Evolutionary conservation across 148 eudicot species (phyloP).

Genomic region (Heliosperma pusillum): DNA sequence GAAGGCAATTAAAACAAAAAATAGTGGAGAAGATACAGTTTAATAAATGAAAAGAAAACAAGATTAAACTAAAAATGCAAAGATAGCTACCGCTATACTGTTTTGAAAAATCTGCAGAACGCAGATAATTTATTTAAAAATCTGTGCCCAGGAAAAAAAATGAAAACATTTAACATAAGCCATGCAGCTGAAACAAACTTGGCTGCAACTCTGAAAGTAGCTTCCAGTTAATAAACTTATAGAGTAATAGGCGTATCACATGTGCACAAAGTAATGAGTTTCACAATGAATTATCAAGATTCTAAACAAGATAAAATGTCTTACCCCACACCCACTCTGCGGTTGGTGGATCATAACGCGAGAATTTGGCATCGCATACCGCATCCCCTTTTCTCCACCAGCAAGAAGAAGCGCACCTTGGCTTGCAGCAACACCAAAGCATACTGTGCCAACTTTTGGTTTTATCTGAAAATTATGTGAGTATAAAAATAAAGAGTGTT

Average conservation of each 20-base stretch:
- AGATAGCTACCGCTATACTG: not conserved
- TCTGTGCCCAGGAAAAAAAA: not conserved
- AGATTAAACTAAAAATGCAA: not conserved
- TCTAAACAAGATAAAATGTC: constrained; percentile 16
- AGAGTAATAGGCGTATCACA: not conserved
- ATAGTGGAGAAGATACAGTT: not conserved
- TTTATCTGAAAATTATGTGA: constrained; percentile 50
- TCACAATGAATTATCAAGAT: not conserved
- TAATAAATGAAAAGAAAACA: not conserved
- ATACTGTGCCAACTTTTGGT: constrained; percentile 95
- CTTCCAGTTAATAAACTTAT: not conserved
- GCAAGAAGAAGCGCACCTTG: constrained; percentile 93
- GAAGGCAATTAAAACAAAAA: not conserved
- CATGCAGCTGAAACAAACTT: not conserved
- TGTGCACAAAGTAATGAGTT: not conserved
- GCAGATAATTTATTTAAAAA: no score
- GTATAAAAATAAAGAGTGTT: not conserved
- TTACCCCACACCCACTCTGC: constrained; percentile 78
- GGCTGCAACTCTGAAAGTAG: no score
- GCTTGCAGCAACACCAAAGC: constrained; percentile 92
- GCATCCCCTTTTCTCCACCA: constrained; percentile 98
- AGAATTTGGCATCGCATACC: constrained; percentile 93
- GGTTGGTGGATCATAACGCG: constrained; percentile 96
- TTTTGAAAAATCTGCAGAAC: not conserved
- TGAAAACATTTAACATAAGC: not conserved